Percentiles rank a stretch among this genome's conserved stretches.
Conservation (phyloP, 1,284 basidiomycete species). For the Cutaneotrichosporon cutaneum region DNA sequence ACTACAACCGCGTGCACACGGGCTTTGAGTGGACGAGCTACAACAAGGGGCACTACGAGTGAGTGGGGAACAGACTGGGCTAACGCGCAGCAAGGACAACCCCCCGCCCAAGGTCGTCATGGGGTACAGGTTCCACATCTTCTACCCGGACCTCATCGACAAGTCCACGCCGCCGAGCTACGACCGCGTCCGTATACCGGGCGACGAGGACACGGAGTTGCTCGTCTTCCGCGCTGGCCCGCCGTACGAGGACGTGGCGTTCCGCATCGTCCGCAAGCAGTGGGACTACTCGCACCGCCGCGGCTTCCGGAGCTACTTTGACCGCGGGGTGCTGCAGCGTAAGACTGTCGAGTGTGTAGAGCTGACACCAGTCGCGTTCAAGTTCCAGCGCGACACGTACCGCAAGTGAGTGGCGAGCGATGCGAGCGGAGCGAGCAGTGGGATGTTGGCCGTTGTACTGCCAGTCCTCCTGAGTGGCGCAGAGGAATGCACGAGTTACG, state of each 20-base stretch:
- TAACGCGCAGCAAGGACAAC: conserved; percentile 68
- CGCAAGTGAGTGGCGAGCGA: conserved; percentile 13
- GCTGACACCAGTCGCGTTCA: conserved; percentile 48
- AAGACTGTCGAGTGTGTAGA: conserved; percentile 24
- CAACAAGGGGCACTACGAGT: conserved; percentile 98
- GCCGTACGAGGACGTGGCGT: conserved; percentile 98
- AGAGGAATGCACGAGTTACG: too few species aligned
- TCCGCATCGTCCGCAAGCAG: conserved; percentile 93
- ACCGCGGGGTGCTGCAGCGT: conserved; percentile 58
- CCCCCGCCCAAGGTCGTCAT: conserved; percentile 97
- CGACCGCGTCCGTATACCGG: conserved; percentile 84
- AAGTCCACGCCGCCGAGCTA: conserved; percentile 95
- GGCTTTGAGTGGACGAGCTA: conserved; percentile 99
- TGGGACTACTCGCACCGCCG: conserved; percentile 90
- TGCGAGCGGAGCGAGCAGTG: too few species aligned
- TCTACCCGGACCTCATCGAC: conserved; percentile 61
- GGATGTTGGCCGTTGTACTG: too few species aligned
- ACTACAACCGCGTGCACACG: conserved; percentile 99
- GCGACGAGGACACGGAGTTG: conserved; percentile 90
- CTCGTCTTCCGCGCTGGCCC: conserved; percentile 94
- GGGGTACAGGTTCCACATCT: conserved; percentile 81
- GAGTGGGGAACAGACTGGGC: conserved; percentile 54
- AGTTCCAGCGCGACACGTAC: conserved; percentile 49
- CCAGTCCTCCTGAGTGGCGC: too few species aligned
- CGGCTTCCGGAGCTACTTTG: conserved; percentile 60